Conservation (phyloP, 2,329 filamentous ascomycete genomes). For the Chrysosporium queenslandicum region DNA sequence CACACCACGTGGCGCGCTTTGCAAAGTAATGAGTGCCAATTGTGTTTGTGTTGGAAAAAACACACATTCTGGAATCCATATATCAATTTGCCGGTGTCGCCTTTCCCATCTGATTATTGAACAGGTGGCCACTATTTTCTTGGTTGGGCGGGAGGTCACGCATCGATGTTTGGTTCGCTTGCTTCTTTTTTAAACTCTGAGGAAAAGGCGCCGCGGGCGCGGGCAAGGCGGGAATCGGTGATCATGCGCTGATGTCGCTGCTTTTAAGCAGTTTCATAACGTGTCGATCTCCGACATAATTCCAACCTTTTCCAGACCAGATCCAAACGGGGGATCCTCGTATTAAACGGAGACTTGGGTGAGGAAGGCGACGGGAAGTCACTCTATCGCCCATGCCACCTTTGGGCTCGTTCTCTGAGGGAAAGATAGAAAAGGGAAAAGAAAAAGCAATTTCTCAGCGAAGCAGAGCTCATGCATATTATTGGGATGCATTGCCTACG, state of each 20-base stretch:
- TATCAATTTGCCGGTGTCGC: too few species aligned
- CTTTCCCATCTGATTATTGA: too few species aligned
- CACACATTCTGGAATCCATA: too few species aligned
- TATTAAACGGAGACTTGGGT: slow-evolving; percentile 1
- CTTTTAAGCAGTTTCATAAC: not conserved
- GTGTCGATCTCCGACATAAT: slow-evolving; percentile 2
- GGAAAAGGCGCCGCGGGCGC: not conserved
- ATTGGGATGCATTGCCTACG: not conserved
- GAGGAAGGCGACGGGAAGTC: too few species aligned
- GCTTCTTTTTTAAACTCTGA: too few species aligned
- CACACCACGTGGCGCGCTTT: not conserved
- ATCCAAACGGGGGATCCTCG: not conserved
- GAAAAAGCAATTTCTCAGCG: not conserved
- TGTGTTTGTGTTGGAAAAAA: too few species aligned
- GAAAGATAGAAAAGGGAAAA: not conserved
- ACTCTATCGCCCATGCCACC: too few species aligned
- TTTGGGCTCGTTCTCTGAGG: too few species aligned
- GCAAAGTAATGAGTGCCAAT: too few species aligned
- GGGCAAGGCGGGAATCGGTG: not conserved
- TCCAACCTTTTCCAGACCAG: slow-evolving; percentile 1
- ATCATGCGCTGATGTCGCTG: slow-evolving; percentile 2
- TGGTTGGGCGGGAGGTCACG: too few species aligned
- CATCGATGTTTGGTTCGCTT: too few species aligned
- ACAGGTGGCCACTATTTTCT: too few species aligned
- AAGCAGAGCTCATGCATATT: not conserved